Conservation (phyloP, 2,329 filamentous ascomycete species). For the Leptosphaerulina australis region DNA sequence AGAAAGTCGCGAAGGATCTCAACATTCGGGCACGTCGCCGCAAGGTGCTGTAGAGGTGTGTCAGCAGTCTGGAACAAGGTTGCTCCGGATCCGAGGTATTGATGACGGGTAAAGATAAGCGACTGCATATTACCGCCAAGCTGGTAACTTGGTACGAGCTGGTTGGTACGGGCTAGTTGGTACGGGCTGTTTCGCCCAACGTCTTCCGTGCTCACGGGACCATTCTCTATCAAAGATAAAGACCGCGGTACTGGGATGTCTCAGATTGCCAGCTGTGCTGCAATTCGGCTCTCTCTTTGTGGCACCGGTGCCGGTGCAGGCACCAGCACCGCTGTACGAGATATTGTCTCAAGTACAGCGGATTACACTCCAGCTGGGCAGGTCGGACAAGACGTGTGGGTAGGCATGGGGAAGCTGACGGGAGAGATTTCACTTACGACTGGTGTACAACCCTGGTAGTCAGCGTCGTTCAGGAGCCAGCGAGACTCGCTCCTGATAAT, state of each 20-base stretch:
- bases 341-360: constrained; percentile 13
- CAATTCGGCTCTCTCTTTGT: constrained; percentile 24
- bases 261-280: constrained; percentile 24
- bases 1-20: constrained; percentile 63
- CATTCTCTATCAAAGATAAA: constrained; percentile 39
- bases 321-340: constrained; percentile 29
- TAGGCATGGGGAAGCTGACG: constrained; percentile 33
- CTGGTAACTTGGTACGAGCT: constrained; percentile 23
- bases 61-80: constrained; percentile 26
- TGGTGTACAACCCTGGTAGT: constrained; percentile 81
- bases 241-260: constrained; percentile 27
- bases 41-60: constrained; percentile 56
- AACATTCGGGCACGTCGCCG: constrained; percentile 61
- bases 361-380: constrained; percentile 15
- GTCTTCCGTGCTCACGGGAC: constrained; percentile 35
- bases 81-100: constrained; percentile 31
- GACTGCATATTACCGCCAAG: constrained; percentile 31
- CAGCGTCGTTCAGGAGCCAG: constrained; percentile 73
- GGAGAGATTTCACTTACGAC: constrained; percentile 48
- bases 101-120: constrained; percentile 39
- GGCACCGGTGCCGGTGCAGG: too few species aligned
- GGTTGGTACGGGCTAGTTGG: too few species aligned
- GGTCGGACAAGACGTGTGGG: constrained; percentile 26
- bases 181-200: constrained; percentile 33
- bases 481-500: constrained; percentile 70